Percentiles rank a stretch among this genome's conserved stretches.
Evolutionary conservation across 257 asterid genomes (phyloP).

Genomic region (Jaltomata sinuosa): DNA sequence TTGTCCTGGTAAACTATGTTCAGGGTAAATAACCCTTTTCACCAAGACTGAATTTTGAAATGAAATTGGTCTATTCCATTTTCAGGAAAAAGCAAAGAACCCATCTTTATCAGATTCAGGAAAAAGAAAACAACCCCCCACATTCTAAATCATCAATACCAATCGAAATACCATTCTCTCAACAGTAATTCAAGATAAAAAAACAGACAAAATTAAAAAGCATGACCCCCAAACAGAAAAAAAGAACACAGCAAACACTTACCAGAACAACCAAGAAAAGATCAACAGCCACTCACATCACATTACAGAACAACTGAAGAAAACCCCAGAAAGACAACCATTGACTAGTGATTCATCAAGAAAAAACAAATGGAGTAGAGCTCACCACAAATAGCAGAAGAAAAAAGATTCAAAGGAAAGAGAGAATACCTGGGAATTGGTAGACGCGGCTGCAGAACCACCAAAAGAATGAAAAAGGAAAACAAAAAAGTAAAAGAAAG

Average conservation of each 20-base stretch:
- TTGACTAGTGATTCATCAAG: background rate
- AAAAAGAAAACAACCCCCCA: conserved; percentile 7
- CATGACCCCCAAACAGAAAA: background rate
- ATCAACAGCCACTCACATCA: conserved; percentile 21
- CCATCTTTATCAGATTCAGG: background rate
- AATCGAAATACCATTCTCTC: background rate
- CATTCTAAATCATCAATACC: conserved; percentile 5
- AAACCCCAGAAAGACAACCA: background rate
- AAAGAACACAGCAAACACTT: background rate
- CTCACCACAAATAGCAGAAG: background rate
- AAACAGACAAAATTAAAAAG: background rate
- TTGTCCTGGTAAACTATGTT: too few relatives aligned
- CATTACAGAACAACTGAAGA: conserved; percentile 21
- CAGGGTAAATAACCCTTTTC: too few relatives aligned
- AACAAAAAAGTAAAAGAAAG: background rate
- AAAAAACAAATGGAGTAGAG: conserved; percentile 1
- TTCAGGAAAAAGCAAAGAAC: background rate
- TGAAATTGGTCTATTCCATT: too few relatives aligned
- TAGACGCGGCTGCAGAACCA: conserved; percentile 13
- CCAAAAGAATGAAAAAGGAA: conserved; percentile 22
- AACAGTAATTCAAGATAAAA: background rate
- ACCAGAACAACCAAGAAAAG: background rate
- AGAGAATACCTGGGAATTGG: conserved; percentile 25
- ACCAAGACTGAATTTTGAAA: too few relatives aligned
- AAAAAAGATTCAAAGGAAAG: background rate